These are phyloP conservation scores for Verbascum thapsus DNA, from an alignment of 257 asterid species.

Conservation along the genomic window DNA sequence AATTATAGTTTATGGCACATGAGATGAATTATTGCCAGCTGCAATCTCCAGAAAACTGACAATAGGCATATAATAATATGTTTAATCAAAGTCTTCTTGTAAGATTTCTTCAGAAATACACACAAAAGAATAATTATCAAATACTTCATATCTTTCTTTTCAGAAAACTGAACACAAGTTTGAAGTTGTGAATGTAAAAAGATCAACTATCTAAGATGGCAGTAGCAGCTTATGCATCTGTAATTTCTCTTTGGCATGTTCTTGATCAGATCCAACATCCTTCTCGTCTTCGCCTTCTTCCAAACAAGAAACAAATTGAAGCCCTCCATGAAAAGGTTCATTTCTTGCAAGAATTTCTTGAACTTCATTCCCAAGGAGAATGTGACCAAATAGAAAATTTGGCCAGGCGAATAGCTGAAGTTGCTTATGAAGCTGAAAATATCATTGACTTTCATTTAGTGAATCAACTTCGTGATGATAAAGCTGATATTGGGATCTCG, in stretches of 20 bases:
- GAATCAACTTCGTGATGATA: not conserved
- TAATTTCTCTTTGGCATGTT: not conserved
- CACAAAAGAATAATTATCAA: too few species aligned
- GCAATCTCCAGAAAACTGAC: too few species aligned
- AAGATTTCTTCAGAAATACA: too few species aligned
- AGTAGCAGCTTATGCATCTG: not conserved
- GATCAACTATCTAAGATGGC: not conserved
- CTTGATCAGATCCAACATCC: not conserved
- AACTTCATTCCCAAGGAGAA: not conserved
- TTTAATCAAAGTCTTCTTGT: too few species aligned
- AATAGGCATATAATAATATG: too few species aligned
- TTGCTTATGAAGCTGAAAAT: not conserved
- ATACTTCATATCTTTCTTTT: too few species aligned
- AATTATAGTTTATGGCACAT: too few species aligned
- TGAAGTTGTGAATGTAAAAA: too few species aligned
- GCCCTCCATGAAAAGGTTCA: not conserved
- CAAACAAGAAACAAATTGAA: not conserved
- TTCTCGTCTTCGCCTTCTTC: not conserved
- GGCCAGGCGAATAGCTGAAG: not conserved
- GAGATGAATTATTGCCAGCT: too few species aligned
- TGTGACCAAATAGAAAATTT: not conserved
- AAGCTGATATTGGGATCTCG: too few species aligned
- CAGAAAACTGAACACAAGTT: too few species aligned
- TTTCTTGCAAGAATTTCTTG: constrained; percentile 10
- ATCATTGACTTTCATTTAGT: not conserved